Evolutionary conservation across 1,284 basidiomycete species (phyloP).

Genomic region (Pisolithus thermaeus): DNA sequence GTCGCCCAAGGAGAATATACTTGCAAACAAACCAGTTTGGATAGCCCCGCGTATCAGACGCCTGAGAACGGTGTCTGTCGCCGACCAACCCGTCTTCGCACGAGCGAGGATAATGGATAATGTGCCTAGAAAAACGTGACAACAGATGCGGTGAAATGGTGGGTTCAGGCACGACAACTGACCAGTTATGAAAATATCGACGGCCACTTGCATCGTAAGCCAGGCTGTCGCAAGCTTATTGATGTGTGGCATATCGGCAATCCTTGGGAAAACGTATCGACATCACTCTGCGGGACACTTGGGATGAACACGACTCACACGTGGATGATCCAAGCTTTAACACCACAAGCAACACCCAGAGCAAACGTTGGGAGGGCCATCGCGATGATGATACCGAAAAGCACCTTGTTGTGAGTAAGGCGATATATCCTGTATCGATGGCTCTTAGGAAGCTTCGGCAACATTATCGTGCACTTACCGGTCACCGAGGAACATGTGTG

Average conservation of each 20-base stretch:
- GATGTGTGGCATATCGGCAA: conserved; percentile 11
- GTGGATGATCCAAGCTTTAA: conserved; percentile 19
- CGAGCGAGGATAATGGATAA: conserved; percentile 11
- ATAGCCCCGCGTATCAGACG: conserved; percentile 22
- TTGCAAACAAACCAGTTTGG: conserved; percentile 22
- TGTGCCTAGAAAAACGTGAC: background rate
- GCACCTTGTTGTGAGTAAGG: background rate
- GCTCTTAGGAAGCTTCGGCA: background rate
- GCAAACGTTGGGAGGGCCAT: conserved; percentile 12
- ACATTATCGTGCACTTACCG: conserved; percentile 13
- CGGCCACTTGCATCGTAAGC: conserved; percentile 16
- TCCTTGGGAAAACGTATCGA: conserved; percentile 1
- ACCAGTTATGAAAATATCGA: conserved; percentile 17
- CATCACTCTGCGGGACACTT: background rate
- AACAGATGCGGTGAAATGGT: background rate
- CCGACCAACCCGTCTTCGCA: conserved; percentile 17
- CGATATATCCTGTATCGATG: background rate
- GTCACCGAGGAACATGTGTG: conserved; percentile 24
- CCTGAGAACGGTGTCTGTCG: conserved; percentile 18
- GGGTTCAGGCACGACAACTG: background rate
- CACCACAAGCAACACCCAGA: conserved; percentile 17
- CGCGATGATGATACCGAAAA: conserved; percentile 13
- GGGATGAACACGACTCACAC: conserved; percentile 8
- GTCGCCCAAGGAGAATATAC: conserved; percentile 20
- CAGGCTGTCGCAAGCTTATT: conserved; percentile 15